Evolutionary conservation across 352 stramenopile species (phyloP).

Genomic region (Pythium utonaiense): DNA sequence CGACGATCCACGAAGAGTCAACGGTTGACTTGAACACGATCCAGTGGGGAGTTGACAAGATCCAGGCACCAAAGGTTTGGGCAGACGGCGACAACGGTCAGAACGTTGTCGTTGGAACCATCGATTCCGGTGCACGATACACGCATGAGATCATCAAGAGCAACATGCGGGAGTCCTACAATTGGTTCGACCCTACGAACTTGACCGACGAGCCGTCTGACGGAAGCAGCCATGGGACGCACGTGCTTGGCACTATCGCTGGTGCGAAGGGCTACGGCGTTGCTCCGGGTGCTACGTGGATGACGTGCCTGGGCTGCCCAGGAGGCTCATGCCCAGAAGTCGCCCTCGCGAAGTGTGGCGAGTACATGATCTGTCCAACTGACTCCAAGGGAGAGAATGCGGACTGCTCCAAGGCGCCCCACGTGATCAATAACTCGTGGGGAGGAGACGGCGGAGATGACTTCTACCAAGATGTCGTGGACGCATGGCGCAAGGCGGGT

Average conservation of each 20-base stretch:
- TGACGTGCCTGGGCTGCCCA: slow-evolving; percentile 20
- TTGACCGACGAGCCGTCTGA: slow-evolving; percentile 15
- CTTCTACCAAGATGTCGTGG: slow-evolving; percentile 16
- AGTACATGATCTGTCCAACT: slow-evolving; percentile 20
- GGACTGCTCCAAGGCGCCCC: slow-evolving; percentile 31
- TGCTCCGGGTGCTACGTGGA: slow-evolving; percentile 22
- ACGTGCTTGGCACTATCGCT: slow-evolving; percentile 28
- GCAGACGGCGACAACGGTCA: slow-evolving; percentile 8
- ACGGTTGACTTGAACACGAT: background rate
- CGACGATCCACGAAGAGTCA: background rate
- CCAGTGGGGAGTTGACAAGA: slow-evolving; percentile 21
- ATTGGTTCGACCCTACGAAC: slow-evolving; percentile 25
- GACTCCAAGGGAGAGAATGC: slow-evolving; percentile 13
- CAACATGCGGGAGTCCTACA: slow-evolving; percentile 4
- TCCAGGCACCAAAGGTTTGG: slow-evolving; percentile 19
- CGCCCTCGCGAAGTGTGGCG: slow-evolving; percentile 16
- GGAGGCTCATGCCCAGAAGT: background rate
- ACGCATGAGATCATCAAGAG: slow-evolving; percentile 16
- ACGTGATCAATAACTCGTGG: slow-evolving; percentile 31
- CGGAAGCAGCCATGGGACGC: slow-evolving; percentile 23
- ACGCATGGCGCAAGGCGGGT: slow-evolving; percentile 20
- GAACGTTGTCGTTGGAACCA: slow-evolving; percentile 18
- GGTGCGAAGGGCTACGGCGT: slow-evolving; percentile 26
- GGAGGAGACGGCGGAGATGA: slow-evolving; percentile 3
- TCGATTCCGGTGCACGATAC: slow-evolving; percentile 26